phyloP scores from a whole-genome alignment of 2,329 filamentous ascomycete species.

The Onygenales sp. region DNA sequence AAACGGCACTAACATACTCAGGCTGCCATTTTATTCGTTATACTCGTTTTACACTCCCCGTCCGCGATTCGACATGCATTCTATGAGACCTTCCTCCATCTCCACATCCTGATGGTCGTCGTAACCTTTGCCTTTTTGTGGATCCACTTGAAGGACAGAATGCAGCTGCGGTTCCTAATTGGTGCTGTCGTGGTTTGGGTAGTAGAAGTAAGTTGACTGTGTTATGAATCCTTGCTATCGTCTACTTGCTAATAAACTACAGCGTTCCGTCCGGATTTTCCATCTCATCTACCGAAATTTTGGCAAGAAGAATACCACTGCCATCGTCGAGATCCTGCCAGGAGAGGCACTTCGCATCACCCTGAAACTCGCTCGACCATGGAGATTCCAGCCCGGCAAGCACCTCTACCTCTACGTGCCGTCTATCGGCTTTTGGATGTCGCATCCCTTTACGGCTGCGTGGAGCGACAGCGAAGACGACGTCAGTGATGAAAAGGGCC shows the following conservation, averaged over 20 bases:
- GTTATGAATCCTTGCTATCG: background rate
- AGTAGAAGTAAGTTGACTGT: constrained; percentile 41
- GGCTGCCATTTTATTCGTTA: constrained; percentile 46
- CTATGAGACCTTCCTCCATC: constrained; percentile 89
- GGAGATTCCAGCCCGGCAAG: constrained; percentile 58
- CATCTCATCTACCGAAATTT: constrained; percentile 59
- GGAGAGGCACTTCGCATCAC: constrained; percentile 63
- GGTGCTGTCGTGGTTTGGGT: constrained; percentile 69
- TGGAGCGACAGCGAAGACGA: constrained; percentile 56
- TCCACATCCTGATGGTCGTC: constrained; percentile 68
- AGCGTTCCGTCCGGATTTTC: constrained; percentile 51
- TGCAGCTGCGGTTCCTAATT: constrained; percentile 66
- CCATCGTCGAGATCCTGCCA: constrained; percentile 57
- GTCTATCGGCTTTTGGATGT: constrained; percentile 58
- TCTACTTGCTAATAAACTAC: constrained; percentile 9
- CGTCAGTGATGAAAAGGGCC: constrained; percentile 29
- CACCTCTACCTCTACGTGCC: constrained; percentile 67
- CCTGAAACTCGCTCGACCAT: constrained; percentile 56
- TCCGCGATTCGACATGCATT: constrained; percentile 85
- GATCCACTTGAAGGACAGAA: constrained; percentile 63
- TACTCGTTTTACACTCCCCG: constrained; percentile 60
- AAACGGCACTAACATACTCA: constrained; percentile 13
- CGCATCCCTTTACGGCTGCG: constrained; percentile 69
- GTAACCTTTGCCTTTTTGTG: constrained; percentile 62
- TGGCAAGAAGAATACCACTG: constrained; percentile 46